Evolutionary conservation across 1,284 basidiomycete genomes (phyloP), one percentile per base, ranked within the genome.

Genomic region (Cryptococcus floricola): DNA sequence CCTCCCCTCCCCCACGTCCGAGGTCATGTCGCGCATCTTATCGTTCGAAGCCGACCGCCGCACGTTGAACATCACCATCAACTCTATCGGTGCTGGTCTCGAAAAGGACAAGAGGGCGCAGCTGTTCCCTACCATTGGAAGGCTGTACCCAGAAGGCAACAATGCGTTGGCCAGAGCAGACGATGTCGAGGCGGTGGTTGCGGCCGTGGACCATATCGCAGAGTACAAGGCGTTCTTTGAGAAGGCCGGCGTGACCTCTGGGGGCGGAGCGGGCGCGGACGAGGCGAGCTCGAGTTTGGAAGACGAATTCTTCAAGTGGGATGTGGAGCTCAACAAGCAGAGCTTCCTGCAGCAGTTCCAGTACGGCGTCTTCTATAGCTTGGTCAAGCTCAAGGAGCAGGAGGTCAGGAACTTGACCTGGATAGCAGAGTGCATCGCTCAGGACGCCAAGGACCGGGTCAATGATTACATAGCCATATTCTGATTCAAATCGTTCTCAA

Each of bases 31-130:
- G 57, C 82, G 81, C 42, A 89, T 97, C 64, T 86, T 99, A 53
- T 82, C 88, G 7, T 99, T 98, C 71, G 96, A 99, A 80, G 96
- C 96, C 31, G 95, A 99, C 78, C 84, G 95, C 39, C 86, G 96
- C 51, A 89, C 92, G 3, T 88, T 98, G 77, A 98, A 98, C 80
- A 98, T 98, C 77, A 97, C 96, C 38, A 91, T 99, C 82, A 99
- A 99, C 82, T 98, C 95, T 25, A 96, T 98, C 76, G 89, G 89
- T 63, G 98, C 96, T 10, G 90, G 91, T 69, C 84, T 99, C 56
- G 83, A 87, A 44, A 99, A 98, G 76, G 95, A 98, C 72, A 88
- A 93, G 69, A 88, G 96, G 38, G 92, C 93, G n/a, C 86, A 87
- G 63, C 84, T 99, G 44, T 98, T 96, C 83, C 96, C 96, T 6